These are phyloP conservation scores for Geoglossum cookeanum DNA, from an alignment of 2,329 filamentous ascomycete genomes.

Conservation along the genomic window DNA sequence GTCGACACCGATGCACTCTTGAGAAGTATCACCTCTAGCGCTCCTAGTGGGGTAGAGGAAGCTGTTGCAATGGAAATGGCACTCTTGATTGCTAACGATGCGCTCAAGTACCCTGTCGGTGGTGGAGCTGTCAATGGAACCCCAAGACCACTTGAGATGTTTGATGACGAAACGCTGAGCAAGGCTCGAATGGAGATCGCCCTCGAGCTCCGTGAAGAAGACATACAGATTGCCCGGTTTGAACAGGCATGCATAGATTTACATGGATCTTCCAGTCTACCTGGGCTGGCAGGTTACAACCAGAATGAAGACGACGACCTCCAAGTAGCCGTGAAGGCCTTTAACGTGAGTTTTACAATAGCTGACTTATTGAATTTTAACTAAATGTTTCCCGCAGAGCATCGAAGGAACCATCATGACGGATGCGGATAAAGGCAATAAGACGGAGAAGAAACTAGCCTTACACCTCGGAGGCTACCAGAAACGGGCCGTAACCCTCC, in stretches of 20 bases:
- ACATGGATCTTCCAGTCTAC: constrained; percentile 39
- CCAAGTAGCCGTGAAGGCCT: constrained; percentile 47
- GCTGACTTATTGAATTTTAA: not conserved
- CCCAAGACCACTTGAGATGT: constrained; percentile 36
- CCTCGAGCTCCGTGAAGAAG: constrained; percentile 39
- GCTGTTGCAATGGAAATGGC: constrained; percentile 63
- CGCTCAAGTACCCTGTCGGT: constrained; percentile 51
- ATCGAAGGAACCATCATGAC: constrained; percentile 55
- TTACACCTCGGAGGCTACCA: constrained; percentile 82
- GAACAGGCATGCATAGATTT: constrained; percentile 34
- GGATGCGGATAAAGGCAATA: constrained; percentile 63
- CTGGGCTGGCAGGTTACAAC: constrained; percentile 64
- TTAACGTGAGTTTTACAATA: constrained; percentile 39
- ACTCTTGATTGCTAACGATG: constrained; percentile 64
- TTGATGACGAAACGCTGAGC: constrained; percentile 54
- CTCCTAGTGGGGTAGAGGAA: constrained; percentile 44
- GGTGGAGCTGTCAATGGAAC: constrained; percentile 45
- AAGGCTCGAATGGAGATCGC: constrained; percentile 61
- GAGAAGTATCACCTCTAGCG: constrained; percentile 34
- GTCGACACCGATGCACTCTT: constrained; percentile 55
- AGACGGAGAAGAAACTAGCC: constrained; percentile 81
- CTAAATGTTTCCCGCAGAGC: constrained; percentile 24
- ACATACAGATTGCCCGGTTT: constrained; percentile 34
- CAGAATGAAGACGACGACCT: constrained; percentile 55
- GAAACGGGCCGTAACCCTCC: constrained; percentile 61